Evolutionary conservation across 2,329 filamentous ascomycete genomes (phyloP).

Genomic region (Apiospora pterosperma): DNA sequence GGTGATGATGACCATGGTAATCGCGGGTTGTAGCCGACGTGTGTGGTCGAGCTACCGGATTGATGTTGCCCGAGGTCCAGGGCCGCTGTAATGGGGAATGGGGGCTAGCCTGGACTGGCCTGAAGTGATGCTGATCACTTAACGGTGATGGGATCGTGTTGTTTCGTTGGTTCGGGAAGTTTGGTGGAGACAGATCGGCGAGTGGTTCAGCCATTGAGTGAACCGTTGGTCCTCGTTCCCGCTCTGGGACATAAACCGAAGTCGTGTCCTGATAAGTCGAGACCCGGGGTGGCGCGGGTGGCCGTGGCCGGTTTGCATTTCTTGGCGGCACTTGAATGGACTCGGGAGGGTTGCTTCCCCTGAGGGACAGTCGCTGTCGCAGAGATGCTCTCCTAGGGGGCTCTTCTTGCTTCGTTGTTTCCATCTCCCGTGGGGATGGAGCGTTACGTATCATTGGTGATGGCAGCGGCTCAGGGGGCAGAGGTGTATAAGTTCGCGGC

Average conservation of each 20-base stretch:
- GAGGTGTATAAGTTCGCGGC: slow-evolving; percentile 55
- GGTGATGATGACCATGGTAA: slow-evolving; percentile 32
- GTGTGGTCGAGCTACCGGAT: slow-evolving; percentile 23
- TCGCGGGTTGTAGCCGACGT: slow-evolving; percentile 14
- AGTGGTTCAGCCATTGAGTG: slow-evolving; percentile 29
- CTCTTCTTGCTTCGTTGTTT: slow-evolving; percentile 6
- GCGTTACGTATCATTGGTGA: slow-evolving; percentile 37
- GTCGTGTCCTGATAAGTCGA: background rate
- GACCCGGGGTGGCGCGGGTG: slow-evolving; percentile 15
- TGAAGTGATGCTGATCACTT: slow-evolving; percentile 56
- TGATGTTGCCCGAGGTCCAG: slow-evolving; percentile 45
- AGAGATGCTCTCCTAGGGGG: slow-evolving; percentile 41
- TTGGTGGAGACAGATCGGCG: slow-evolving; percentile 33
- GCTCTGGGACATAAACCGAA: background rate
- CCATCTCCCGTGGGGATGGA: slow-evolving; percentile 2
- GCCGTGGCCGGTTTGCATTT: slow-evolving; percentile 30
- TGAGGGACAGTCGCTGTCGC: slow-evolving; percentile 52
- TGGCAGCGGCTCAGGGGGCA: slow-evolving; percentile 43
- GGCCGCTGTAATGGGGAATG: slow-evolving; percentile 59
- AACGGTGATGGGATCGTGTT: slow-evolving; percentile 44
- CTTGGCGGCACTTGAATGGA: slow-evolving; percentile 52
- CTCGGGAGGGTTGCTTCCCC: slow-evolving; percentile 44
- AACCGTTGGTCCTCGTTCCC: slow-evolving; percentile 15
- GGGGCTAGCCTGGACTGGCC: slow-evolving; percentile 59
- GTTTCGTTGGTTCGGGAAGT: slow-evolving; percentile 18